phyloP scores from a whole-genome alignment of 176 grass and related monocot genomes.

The Areca catechu region DNA sequence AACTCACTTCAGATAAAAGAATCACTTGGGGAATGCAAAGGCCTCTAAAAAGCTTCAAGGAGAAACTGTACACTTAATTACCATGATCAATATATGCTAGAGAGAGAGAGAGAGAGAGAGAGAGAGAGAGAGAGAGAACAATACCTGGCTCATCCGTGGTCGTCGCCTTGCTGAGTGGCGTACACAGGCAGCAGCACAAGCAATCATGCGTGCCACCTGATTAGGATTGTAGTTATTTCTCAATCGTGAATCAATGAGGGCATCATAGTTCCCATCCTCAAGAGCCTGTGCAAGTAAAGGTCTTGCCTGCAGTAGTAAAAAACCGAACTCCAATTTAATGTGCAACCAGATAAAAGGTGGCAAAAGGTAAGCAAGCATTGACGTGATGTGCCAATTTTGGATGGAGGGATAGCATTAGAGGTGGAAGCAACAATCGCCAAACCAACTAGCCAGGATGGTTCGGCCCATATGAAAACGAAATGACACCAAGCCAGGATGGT shows the following conservation, averaged over 20 bases:
- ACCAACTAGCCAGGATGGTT: too few relatives aligned
- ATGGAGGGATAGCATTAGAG: too few relatives aligned
- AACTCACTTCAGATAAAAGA: too few relatives aligned
- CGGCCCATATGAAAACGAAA: too few relatives aligned
- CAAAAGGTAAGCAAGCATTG: background rate
- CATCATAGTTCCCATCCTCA: constrained; percentile 57
- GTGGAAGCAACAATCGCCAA: too few relatives aligned
- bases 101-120: background rate
- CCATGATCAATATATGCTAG: too few relatives aligned
- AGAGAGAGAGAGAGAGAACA: background rate
- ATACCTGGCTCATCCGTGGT: constrained; percentile 86
- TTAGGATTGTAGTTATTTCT: constrained; percentile 48
- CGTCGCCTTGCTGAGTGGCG: constrained; percentile 64
- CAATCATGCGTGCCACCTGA: constrained; percentile 88
- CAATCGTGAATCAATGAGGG: constrained; percentile 60
- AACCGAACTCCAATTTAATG: background rate
- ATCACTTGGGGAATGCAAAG: too few relatives aligned
- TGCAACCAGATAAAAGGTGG: background rate
- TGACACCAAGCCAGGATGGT: too few relatives aligned
- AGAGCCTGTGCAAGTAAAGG: constrained; percentile 55
- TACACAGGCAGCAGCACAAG: constrained; percentile 78
- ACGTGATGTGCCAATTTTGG: too few relatives aligned
- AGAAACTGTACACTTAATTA: too few relatives aligned
- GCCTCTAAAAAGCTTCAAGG: too few relatives aligned
- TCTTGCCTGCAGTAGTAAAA: constrained; percentile 50